Base-by-base conservation (phyloP, 169 alveolate genomes). In the Toxoplasma gondii region DNA sequence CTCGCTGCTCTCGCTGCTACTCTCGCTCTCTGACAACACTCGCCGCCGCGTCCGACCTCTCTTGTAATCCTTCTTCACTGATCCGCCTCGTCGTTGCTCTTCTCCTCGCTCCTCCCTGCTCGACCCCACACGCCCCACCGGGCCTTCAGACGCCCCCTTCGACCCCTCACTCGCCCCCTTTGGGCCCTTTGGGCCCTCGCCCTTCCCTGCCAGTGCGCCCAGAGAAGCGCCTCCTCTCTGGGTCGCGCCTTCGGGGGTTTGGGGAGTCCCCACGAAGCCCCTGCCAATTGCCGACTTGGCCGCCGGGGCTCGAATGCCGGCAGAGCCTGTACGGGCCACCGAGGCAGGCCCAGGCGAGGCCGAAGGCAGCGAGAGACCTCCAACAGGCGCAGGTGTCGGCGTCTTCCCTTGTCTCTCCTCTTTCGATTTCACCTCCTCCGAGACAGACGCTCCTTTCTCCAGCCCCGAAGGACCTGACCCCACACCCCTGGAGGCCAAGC, bases 1-100 rank as follows among this genome's bases (percentile, higher is more conserved):
- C 27, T 31, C 84, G 22, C 44, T 74, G 27, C 84, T 74, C 43
- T 36, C 44, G 84, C 84, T 69, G 81, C 81, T 74, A n/a, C 84
- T 74, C 44, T 36, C 44, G 44, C 84, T 74, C 24, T 36, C 44
- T 27, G 45, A 34, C 45, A 27, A 34, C 44, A 2, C 27, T 2
- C 84, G 24, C 31, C 84, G 39, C n/a, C 84, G 17, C 39, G 41
- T 29, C n/a, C 81, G 41, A 29, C 81, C 36, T 10, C 81, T 4
- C 81, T n/a, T 69, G 41, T 24, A 17, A 16, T 24, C 24, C 70
- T 29, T 17, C 81, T 69, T 4, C 24, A 10, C 58, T 12, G 58
- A 12, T 12, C 58, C 58, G 4, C 58, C 58, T 12, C 58, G 58
- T 12, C 58, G 4, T 4, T 49, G 4, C 22, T 12, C 58, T 49